Percentiles rank a stretch among this genome's conserved stretches.
Evolutionary conservation across 305 asterid species (phyloP).

Genomic region (Fraxinus paxiana): DNA sequence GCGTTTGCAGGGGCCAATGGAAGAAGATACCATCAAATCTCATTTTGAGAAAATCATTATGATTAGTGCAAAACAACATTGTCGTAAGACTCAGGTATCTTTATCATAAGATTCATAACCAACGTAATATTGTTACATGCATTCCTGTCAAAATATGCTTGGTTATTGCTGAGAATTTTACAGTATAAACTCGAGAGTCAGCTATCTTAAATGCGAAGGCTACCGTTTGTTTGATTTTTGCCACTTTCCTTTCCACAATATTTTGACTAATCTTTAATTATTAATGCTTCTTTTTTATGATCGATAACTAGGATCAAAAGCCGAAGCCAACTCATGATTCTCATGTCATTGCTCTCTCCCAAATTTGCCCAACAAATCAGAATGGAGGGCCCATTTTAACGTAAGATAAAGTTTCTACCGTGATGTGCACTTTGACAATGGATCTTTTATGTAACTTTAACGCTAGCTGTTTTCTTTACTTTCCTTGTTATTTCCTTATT

Average conservation of each 20-base stretch:
- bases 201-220: neutral
- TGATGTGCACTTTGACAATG: constrained; percentile 5
- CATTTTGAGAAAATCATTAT: constrained; percentile 68
- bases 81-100: constrained; percentile 51
- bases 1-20: constrained; percentile 80
- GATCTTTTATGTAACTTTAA: constrained; percentile 3
- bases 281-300: constrained; percentile 23
- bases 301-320: constrained; percentile 56
- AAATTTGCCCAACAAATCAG: constrained; percentile 55
- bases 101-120: constrained; percentile 12
- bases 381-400: constrained; percentile 58
- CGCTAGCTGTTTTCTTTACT: constrained; percentile 1
- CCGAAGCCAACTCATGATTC: constrained; percentile 66
- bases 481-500: constrained; percentile 5
- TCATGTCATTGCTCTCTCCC: constrained; percentile 61
- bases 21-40: constrained; percentile 71
- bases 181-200: neutral
- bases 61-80: constrained; percentile 50
- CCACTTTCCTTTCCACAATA: neutral
- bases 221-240: neutral
- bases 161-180: constrained; percentile 12
- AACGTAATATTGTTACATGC: neutral
- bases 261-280: constrained; percentile 15
- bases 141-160: constrained; percentile 12
- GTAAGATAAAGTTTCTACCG: constrained; percentile 41